phyloP scores from a whole-genome alignment of 2,329 filamentous ascomycete genomes.

The Paradendryphiella salina region DNA sequence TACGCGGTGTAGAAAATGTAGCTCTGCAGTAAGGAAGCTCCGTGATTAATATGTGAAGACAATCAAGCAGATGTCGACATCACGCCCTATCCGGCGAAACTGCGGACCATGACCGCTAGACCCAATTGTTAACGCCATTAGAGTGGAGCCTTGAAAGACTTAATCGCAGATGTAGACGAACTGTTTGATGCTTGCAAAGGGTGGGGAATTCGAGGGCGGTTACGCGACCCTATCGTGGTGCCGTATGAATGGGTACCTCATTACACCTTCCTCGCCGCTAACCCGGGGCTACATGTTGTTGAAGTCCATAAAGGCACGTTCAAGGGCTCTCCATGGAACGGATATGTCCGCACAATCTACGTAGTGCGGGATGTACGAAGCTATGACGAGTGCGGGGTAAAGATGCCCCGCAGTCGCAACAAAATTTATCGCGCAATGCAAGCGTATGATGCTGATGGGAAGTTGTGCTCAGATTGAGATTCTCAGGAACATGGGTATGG shows the following conservation, averaged over 20 bases:
- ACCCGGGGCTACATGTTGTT: background rate
- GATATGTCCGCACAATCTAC: background rate
- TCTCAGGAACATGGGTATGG: background rate
- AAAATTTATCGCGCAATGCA: constrained; percentile 5
- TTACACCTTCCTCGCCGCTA: background rate
- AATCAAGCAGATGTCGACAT: constrained; percentile 15
- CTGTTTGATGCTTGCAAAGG: background rate
- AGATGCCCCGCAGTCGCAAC: constrained; percentile 10
- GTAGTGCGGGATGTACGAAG: background rate
- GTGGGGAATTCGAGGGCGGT: constrained; percentile 1
- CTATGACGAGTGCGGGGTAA: constrained; percentile 17
- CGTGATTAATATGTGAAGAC: background rate
- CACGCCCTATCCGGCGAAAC: constrained; percentile 16
- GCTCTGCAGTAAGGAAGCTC: too few species aligned
- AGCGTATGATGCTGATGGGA: background rate
- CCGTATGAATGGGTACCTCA: background rate
- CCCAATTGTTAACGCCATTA: constrained; percentile 10
- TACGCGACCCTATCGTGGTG: background rate
- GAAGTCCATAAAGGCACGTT: background rate
- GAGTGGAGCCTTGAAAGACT: constrained; percentile 7
- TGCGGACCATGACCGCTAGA: constrained; percentile 4
- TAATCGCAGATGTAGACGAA: constrained; percentile 9
- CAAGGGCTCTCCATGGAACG: background rate
- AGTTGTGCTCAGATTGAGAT: background rate
- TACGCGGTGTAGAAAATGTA: background rate